Evolutionary conservation across 2,329 filamentous ascomycete genomes (phyloP), one percentile per base, ranked within the genome.

Genomic region (Hymenoscyphus albidus): DNA sequence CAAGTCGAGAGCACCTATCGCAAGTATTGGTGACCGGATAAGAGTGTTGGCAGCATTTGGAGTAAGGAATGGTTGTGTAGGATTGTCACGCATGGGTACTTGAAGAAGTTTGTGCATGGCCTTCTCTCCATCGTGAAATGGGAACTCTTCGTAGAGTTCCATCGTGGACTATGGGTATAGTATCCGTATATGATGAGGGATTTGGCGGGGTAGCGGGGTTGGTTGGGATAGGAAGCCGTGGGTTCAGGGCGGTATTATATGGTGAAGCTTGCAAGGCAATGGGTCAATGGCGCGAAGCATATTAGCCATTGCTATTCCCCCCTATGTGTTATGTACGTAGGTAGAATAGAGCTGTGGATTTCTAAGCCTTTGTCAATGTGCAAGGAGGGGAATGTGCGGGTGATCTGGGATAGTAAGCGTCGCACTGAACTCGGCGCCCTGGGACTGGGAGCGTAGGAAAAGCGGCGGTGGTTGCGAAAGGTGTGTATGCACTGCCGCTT

Each of bases 1-100:
- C 2, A 78, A 76, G 72, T 95, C 91, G 1, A 93, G 77, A 0
- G 90, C 85, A 0, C 92, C 92, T 18, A 96, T 77, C 0, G 90
- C 91, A 14, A 95, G 79, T 7, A 95, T 80, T 0, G 90, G 87
- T 0, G 86, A 87, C 16, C 78, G 77, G 60, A 83, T 80, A 2
- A 93, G 80, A 67, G 90, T 83, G 67, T 81, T 78, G 1, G 81
- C 85, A 27, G 88, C 88, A 16, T 85, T 80, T 5, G 81, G 80
- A 0, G 86, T 86, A 1, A 95, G 81, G 62, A 85, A 86, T 0
- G 82, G 79, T 0, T 82, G 77, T 0, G 89, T 93, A 0, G 91
- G 91, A 71, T 95, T 93, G 58, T 84, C 80, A 38, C 76, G 68
- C 2, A 77, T 74, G 0, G 88, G 86, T 0, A 88, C 80, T 40